These are phyloP conservation scores for Rhodocollybia butyracea DNA, from an alignment of 768 basidiomycete species.

Conservation along the genomic window DNA sequence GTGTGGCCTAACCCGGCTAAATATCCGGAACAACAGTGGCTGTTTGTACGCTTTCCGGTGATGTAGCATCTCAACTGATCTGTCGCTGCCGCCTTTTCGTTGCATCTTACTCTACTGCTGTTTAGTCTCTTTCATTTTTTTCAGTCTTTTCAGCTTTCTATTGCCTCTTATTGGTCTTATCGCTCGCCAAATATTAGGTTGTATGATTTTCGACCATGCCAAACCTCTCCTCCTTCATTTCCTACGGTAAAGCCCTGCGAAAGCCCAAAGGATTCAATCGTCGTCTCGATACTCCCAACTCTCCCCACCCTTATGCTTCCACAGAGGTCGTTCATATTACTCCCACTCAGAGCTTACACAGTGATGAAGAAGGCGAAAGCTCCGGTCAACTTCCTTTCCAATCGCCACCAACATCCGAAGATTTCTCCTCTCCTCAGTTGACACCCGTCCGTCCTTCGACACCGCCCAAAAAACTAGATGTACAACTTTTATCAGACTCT, in stretches of 20 bases:
- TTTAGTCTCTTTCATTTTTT: too few species aligned
- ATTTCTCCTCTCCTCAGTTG: too few species aligned
- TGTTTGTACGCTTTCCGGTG: too few species aligned
- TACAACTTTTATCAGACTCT: conserved; percentile 32
- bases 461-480: conserved; percentile 7
- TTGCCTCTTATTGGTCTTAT: too few species aligned
- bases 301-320: conserved; percentile 21
- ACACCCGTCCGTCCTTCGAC: conserved; percentile 1
- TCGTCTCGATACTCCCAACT: conserved; percentile 18
- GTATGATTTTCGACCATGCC: not conserved
- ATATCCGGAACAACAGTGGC: too few species aligned
- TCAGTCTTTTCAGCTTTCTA: too few species aligned
- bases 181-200: too few species aligned
- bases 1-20: too few species aligned
- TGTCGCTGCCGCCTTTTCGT: too few species aligned
- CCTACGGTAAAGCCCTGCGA: conserved; percentile 5
- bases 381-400: conserved; percentile 6
- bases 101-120: too few species aligned
- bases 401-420: conserved; percentile 2
- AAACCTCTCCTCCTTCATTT: conserved; percentile 1
- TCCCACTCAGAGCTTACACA: not conserved
- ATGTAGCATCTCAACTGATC: too few species aligned
- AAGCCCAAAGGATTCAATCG: conserved; percentile 11
- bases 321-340: conserved; percentile 34
- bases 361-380: conserved; percentile 15